These are phyloP conservation scores for Talaromyces sp. DNA, from an alignment of 2,329 filamentous ascomycete genomes.

Conservation along the genomic window DNA sequence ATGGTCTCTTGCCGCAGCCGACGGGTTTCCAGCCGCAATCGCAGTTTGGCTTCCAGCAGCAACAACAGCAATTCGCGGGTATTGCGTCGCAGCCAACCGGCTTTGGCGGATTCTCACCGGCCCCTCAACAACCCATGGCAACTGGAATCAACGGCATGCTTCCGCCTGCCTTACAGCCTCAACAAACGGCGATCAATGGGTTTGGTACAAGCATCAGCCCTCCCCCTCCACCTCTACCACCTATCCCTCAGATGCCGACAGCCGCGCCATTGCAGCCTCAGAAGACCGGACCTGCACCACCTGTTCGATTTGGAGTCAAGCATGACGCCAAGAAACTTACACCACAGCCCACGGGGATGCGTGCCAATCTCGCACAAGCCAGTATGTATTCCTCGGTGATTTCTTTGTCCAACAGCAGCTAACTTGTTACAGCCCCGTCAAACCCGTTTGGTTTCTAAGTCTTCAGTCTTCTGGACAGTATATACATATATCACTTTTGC, in stretches of 20 bases:
- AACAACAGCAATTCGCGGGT: conserved; percentile 31
- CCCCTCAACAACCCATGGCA: conserved; percentile 41
- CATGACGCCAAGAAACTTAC: conserved; percentile 70
- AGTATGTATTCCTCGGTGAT: conserved; percentile 61
- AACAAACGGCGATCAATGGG: conserved; percentile 50
- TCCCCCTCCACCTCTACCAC: conserved; percentile 52
- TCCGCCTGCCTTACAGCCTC: conserved; percentile 44
- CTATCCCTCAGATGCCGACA: conserved; percentile 57
- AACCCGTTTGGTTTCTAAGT: conserved; percentile 66
- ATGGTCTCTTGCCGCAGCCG: conserved; percentile 44
- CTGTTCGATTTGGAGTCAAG: conserved; percentile 81
- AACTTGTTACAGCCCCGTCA: conserved; percentile 55
- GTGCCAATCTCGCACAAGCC: conserved; percentile 88
- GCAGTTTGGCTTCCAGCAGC: conserved; percentile 46
- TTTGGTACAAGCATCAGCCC: conserved; percentile 48
- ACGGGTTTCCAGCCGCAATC: conserved; percentile 46
- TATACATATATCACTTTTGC: conserved; percentile 11
- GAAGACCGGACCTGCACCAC: conserved; percentile 79
- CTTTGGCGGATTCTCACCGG: conserved; percentile 40
- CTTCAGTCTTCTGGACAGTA: conserved; percentile 44
- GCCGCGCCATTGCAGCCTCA: conserved; percentile 67
- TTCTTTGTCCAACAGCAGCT: conserved; percentile 16
- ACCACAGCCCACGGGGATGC: conserved; percentile 81
- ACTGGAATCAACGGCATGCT: conserved; percentile 44
- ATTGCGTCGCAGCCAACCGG: conserved; percentile 55